These are phyloP conservation scores for Orbilia javanica DNA, from an alignment of 2,329 filamentous ascomycete species.

Conservation along the genomic window DNA sequence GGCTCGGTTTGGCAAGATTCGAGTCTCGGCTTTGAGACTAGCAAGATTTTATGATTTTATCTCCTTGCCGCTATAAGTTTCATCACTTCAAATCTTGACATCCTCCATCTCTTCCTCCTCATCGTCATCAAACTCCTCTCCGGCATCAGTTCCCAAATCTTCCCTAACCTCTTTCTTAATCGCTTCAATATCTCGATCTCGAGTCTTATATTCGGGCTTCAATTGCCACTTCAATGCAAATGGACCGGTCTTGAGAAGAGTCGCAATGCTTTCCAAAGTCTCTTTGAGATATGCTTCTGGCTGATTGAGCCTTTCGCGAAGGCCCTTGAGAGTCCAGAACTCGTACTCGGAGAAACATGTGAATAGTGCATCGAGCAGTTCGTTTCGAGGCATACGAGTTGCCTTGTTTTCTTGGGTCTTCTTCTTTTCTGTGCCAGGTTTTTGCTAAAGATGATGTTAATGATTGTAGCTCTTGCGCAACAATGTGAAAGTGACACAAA, in stretches of 20 bases:
- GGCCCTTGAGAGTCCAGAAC: constrained; percentile 93
- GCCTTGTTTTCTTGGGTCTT: constrained; percentile 83
- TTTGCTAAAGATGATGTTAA: constrained; percentile 65
- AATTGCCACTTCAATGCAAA: constrained; percentile 90
- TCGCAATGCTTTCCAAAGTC: constrained; percentile 83
- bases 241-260: constrained; percentile 82
- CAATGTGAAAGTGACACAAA: not conserved
- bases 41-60: not conserved
- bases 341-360: constrained; percentile 84
- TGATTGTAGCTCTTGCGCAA: not conserved
- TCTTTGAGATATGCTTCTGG: constrained; percentile 94
- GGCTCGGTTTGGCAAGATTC: not conserved
- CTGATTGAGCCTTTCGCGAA: constrained; percentile 82
- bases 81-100: constrained; percentile 62
- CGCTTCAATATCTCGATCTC: constrained; percentile 66
- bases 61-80: not conserved
- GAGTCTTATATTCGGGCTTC: constrained; percentile 76
- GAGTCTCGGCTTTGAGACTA: too few relatives aligned
- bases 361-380: constrained; percentile 87
- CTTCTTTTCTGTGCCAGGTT: constrained; percentile 70
- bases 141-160: constrained; percentile 68
- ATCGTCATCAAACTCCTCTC: constrained; percentile 66
- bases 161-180: constrained; percentile 68
- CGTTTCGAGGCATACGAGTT: constrained; percentile 87
- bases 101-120: constrained; percentile 69